phyloP scores from a whole-genome alignment of 768 basidiomycete species.

The Pisolithus orientalis region DNA sequence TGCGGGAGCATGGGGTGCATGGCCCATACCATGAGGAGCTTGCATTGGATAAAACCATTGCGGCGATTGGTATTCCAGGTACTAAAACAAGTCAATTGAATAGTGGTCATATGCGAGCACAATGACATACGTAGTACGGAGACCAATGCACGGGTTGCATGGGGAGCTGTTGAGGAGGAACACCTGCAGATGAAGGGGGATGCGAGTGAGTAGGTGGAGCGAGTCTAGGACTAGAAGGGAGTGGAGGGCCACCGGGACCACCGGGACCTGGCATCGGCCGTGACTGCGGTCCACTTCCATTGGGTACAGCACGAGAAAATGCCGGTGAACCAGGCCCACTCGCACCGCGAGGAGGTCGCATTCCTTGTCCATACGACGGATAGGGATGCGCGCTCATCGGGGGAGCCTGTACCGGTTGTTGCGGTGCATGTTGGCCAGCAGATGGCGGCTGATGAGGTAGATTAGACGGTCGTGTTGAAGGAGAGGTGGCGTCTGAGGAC shows the following conservation, averaged over 20 bases:
- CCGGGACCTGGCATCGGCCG: conserved; percentile 44
- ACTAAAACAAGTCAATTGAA: conserved; percentile 24
- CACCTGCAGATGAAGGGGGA: conserved; percentile 43
- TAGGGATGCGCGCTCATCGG: conserved; percentile 42
- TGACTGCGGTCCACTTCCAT: conserved; percentile 44
- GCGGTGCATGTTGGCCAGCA: conserved; percentile 30
- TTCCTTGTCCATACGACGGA: conserved; percentile 43
- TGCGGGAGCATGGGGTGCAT: conserved; percentile 34
- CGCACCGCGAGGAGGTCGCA: conserved; percentile 41
- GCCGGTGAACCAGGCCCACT: conserved; percentile 62
- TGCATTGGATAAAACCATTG: conserved; percentile 35
- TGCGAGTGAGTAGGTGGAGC: conserved; percentile 52
- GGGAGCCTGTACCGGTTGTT: conserved; percentile 32
- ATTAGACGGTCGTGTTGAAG: conserved; percentile 46
- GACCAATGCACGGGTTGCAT: conserved; percentile 38
- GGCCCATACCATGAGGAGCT: conserved; percentile 25
- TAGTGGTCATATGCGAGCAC: background rate
- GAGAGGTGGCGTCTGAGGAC: conserved; percentile 51
- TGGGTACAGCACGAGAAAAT: conserved; percentile 55
- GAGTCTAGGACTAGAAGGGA: conserved; percentile 61
- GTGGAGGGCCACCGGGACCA: conserved; percentile 47
- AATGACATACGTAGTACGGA: conserved; percentile 51
- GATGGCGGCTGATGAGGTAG: conserved; percentile 43
- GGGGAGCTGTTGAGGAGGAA: conserved; percentile 40
- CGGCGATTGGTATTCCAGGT: conserved; percentile 44